phyloP scores from a whole-genome alignment of 371 early-diverging fungal species.

The Dichotomocladium elegans region DNA sequence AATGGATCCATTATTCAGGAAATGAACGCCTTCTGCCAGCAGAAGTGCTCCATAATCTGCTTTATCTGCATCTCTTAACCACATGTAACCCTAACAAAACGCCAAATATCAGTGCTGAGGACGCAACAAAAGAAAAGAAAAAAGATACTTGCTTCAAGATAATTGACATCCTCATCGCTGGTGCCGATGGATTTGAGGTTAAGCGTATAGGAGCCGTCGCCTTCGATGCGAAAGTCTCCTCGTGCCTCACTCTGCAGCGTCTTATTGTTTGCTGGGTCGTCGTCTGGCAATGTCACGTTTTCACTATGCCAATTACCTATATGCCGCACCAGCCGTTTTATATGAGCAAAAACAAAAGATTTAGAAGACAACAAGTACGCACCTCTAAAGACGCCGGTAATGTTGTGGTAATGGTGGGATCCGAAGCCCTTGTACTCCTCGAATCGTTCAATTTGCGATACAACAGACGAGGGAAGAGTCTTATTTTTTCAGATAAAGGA shows the following conservation, averaged over 20 bases:
- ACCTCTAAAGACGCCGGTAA: conserved; percentile 65
- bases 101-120: not conserved
- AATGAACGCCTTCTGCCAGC: conserved; percentile 55
- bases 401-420: conserved; percentile 55
- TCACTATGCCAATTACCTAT: conserved; percentile 36
- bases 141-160: conserved; percentile 42
- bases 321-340: not conserved
- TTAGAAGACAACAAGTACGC: not conserved
- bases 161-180: conserved; percentile 44
- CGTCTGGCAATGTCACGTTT: conserved; percentile 24
- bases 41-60: conserved; percentile 52
- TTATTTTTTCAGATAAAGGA: too few species aligned
- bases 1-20: conserved; percentile 51
- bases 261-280: conserved; percentile 13
- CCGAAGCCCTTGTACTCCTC: conserved; percentile 15
- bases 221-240: conserved; percentile 28
- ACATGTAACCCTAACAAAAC: conserved; percentile 43
- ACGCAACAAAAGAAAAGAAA: not conserved
- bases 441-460: conserved; percentile 24
- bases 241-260: conserved; percentile 32
- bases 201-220: conserved; percentile 39
- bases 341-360: too few species aligned
- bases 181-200: conserved; percentile 46
- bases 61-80: conserved; percentile 48
- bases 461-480: conserved; percentile 38